Base-by-base conservation (phyloP, 2,329 filamentous ascomycete species). In the Byssochlamys sp. region DNA sequence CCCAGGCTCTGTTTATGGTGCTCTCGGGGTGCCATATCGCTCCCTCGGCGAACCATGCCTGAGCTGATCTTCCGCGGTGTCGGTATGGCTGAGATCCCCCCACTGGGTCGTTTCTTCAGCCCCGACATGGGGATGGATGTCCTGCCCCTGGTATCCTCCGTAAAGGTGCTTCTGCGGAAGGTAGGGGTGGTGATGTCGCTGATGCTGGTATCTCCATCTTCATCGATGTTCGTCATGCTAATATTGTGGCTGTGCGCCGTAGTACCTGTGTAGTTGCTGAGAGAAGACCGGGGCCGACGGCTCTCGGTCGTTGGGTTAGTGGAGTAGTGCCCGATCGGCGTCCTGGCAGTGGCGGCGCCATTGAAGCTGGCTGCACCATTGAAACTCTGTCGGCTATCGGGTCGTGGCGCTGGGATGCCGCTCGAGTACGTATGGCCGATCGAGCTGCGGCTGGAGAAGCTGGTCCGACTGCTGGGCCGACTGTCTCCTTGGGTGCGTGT, bases 391-490 rank as follows among this genome's bases (percentile, higher is more conserved):
- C 87, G 82, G 65, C 86, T 89, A 62, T 83, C 79, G 7, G 87
- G 85, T 29, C 86, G 81, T 25, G 83, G 77, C 1, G 78, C 65
- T 1, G 71, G 67, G 14, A 67, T 67, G 55, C 69, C 62, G 39
- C 72, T 69, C 12, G 68, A 66, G 57, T 73, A 66, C 57, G 75
- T 65, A 26, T 75, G 70, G 57, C 74, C 74, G 58, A 73, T 66
- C 7, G 75, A 74, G 61, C 69, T 73, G 58, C 67, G 71, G 57
- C 71, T 71, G 74, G 80, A 73, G 80, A 63, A 74, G 68, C 86
- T 88, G 65, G 87, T 84, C 62, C 88, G 84, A 66, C 88, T 91
- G 74, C 84, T 88, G 14, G 89, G 88, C 33, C 89, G 84, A 63
- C 84, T 86, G 62, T 80, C 75, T 33, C 70, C 69, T 24, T 77